Evolutionary conservation across 164 flowering plant genomes (phyloP).

Genomic region (Piper longum): DNA sequence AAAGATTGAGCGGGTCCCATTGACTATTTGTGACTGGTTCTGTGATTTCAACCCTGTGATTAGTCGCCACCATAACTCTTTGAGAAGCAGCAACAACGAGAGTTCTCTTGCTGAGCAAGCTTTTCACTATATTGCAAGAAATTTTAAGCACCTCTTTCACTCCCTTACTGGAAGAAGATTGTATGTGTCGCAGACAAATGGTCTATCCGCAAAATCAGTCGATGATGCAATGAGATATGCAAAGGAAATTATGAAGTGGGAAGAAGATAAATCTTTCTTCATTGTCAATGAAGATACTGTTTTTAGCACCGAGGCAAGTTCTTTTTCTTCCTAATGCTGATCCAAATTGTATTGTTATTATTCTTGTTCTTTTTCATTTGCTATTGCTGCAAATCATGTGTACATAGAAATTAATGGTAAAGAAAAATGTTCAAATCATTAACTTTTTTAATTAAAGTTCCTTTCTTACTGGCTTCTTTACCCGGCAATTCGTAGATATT

Average conservation of each 20-base stretch:
- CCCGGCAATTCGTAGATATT: no score
- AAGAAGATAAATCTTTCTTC: conserved; percentile 54
- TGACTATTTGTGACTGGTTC: conserved; percentile 75
- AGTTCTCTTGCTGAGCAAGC: conserved; percentile 52
- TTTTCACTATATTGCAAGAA: conserved; percentile 69
- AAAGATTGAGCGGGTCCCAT: conserved; percentile 50
- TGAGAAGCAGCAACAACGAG: conserved; percentile 22
- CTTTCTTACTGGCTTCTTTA: no score
- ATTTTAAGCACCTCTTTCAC: conserved; percentile 68
- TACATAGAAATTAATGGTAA: not conserved
- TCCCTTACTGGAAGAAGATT: conserved; percentile 66
- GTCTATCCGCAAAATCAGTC: conserved; percentile 54
- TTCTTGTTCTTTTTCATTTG: not conserved
- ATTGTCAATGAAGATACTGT: conserved; percentile 42
- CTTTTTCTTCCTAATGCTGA: conserved; percentile 29
- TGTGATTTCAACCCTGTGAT: conserved; percentile 65
- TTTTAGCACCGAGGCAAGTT: conserved; percentile 68
- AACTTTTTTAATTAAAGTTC: no score
- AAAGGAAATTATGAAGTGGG: conserved; percentile 85
- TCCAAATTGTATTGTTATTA: not conserved
- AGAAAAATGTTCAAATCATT: not conserved
- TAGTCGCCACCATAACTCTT: conserved; percentile 26
- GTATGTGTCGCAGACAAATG: conserved; percentile 53
- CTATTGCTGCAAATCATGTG: not conserved
- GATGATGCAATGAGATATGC: conserved; percentile 63